Conservation (phyloP, 2,329 filamentous ascomycete species). For the Trichoderma atroviride region DNA sequence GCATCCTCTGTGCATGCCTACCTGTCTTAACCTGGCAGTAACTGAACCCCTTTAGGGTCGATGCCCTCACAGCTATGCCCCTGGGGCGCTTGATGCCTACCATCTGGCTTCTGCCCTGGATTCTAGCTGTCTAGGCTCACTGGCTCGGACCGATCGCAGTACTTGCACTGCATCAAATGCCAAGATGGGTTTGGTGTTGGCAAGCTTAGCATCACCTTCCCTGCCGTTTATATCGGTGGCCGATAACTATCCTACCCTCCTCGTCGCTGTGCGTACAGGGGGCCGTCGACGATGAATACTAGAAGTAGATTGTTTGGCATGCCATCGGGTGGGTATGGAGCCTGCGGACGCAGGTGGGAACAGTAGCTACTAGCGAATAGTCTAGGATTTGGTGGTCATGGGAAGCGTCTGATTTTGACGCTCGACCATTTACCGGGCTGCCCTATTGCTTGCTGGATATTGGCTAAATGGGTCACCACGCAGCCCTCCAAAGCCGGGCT, state of each 20-base stretch:
- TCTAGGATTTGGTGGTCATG: background rate
- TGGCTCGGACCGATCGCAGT: slow-evolving; percentile 14
- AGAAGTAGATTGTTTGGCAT: background rate
- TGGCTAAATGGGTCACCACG: background rate
- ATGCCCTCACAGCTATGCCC: background rate
- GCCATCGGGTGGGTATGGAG: slow-evolving; percentile 1
- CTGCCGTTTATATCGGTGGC: slow-evolving; percentile 7
- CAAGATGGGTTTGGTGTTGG: slow-evolving; percentile 10
- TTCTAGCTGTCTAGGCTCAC: background rate
- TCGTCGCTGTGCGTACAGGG: background rate
- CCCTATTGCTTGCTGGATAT: background rate
- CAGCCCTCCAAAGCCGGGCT: background rate
- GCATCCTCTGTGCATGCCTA: background rate
- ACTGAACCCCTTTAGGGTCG: background rate
- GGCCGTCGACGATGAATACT: slow-evolving; percentile 1
- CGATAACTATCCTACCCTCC: slow-evolving; percentile 5
- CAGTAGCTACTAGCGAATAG: background rate
- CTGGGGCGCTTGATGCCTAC: background rate
- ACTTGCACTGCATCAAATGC: slow-evolving; percentile 18
- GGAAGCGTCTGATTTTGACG: background rate
- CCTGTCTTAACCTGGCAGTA: background rate
- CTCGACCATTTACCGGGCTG: background rate
- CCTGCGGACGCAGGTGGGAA: slow-evolving; percentile 9
- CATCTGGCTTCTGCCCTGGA: background rate
- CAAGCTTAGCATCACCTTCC: background rate